A percentile compares a stretch with the other conserved stretches of the same genome.
Conservation (phyloP, 768 basidiomycete genomes). For the Tricholoma hemisulphureum region DNA sequence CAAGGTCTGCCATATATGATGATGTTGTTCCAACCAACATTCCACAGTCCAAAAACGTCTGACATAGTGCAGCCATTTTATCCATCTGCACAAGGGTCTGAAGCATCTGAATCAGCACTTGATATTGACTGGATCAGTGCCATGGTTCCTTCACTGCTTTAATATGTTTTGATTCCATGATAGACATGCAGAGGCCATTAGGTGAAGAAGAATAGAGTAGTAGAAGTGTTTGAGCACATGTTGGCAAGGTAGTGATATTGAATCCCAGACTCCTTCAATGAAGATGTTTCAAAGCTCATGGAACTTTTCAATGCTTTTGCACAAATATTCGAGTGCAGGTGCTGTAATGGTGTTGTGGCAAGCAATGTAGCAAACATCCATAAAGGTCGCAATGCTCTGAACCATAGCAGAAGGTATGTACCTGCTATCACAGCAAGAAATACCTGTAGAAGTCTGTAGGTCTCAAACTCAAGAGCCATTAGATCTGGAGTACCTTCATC, state of each 20-base stretch:
- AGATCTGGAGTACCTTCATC: slow-evolving; percentile 3
- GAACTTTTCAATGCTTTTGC: slow-evolving; percentile 1
- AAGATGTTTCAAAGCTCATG: slow-evolving; percentile 4
- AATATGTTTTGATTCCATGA: neutral
- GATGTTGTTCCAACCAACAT: no score
- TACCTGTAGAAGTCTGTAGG: slow-evolving; percentile 13
- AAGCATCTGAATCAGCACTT: no score
- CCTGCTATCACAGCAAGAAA: slow-evolving; percentile 27
- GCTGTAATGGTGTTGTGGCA: slow-evolving; percentile 18
- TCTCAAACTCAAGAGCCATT: neutral
- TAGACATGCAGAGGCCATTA: neutral
- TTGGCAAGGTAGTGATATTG: slow-evolving; percentile 5
- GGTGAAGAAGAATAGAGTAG: neutral
- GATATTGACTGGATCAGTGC: no score
- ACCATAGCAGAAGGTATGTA: slow-evolving; percentile 16
- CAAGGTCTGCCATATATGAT: no score
- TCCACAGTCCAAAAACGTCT: no score
- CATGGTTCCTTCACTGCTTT: no score
- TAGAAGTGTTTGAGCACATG: neutral
- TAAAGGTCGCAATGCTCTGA: slow-evolving; percentile 12
- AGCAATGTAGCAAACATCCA: slow-evolving; percentile 23
- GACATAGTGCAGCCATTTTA: no score
- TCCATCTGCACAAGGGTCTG: neutral
- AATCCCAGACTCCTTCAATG: neutral
- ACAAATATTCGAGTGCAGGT: slow-evolving; percentile 15